phyloP scores from a whole-genome alignment of 768 basidiomycete genomes.

The Phlebiopsis gigantea region DNA sequence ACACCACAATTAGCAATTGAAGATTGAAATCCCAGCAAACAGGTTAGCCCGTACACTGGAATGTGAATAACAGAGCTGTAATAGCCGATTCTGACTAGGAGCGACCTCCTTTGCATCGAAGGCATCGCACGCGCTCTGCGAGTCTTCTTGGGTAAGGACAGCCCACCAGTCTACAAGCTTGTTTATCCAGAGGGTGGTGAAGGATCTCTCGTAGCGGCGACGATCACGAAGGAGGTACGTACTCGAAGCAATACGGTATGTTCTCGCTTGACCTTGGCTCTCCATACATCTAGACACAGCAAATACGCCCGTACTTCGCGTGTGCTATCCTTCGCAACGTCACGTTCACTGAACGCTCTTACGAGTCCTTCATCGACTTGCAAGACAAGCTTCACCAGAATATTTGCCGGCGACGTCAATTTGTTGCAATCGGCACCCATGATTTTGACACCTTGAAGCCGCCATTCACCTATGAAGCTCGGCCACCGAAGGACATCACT shows the following conservation, averaged over 20 bases:
- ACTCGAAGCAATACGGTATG: neutral
- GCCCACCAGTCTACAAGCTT: constrained; percentile 68
- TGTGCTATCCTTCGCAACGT: constrained; percentile 88
- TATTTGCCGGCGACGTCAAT: constrained; percentile 80
- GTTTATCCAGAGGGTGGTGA: constrained; percentile 69
- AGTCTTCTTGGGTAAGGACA: constrained; percentile 69
- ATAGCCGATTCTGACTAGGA: constrained; percentile 45
- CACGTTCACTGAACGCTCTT: constrained; percentile 82
- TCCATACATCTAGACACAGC: constrained; percentile 58
- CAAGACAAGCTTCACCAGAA: constrained; percentile 99
- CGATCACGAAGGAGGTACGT: constrained; percentile 67
- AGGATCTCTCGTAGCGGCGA: constrained; percentile 58
- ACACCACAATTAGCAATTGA: constrained; percentile 66
- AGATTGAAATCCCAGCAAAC: constrained; percentile 99
- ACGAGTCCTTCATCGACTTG: constrained; percentile 97
- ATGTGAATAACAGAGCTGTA: constrained; percentile 6
- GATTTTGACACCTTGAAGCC: constrained; percentile 85
- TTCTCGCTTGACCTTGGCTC: neutral
- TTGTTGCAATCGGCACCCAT: constrained; percentile 96
- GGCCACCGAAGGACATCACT: constrained; percentile 81
- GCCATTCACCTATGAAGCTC: constrained; percentile 86
- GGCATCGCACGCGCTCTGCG: constrained; percentile 85
- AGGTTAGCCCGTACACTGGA: constrained; percentile 39
- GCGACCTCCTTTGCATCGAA: constrained; percentile 96
- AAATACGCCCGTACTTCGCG: constrained; percentile 87